Base-by-base conservation (phyloP, 768 basidiomycete species). In the Cystobasidium ongulense region DNA sequence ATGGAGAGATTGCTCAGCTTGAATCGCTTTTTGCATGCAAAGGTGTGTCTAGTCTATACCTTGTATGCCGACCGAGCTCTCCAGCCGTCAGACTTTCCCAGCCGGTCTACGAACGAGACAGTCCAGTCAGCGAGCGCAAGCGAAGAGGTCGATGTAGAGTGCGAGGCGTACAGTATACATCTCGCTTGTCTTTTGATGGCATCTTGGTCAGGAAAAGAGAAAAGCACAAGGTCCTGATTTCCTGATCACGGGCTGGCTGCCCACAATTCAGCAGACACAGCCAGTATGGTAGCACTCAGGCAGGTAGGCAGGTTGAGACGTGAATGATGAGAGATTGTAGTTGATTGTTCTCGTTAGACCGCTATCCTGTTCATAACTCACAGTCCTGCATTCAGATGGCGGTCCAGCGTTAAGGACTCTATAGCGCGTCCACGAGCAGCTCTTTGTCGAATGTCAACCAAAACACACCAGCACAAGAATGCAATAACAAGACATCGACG, bases 21-120 rank as follows among this genome's bases (percentile, higher is more conserved):
- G 29, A 25, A 10, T 71, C 3, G 2, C 4, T 2, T 23, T 41
- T 25, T 15, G 36, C 7, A 36, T 4, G 54, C 15, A 15, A 33
- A 13, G 43, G 23, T 25, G 21, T 39, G 25, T 0, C 7, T 11
- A 17, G 17, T 10, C 31, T 31, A 0, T 54, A 76, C 76, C 71
- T 81, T 81, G 75, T 78, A 81, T 3, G 80, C 80, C 1, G 80
- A 81, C 1, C 80, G 74, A 21, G 80, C 80, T 25, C 80, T 75
- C 72, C 79, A 81, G 8, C 80, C 79, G 36, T 71, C 68, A 13
- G 68, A 71, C 38, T 71, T 78, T 4, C 54, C 46, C 66, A 54
- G 35, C 4, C 39, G 53, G 70, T 74, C 71, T 74, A 10, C 31
- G 43, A 33, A 36, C 18, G 50, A 46, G 23, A 57, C 8, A 18